phyloP scores from a whole-genome alignment of 805 yeast species.

The Candida qinlingensis region DNA sequence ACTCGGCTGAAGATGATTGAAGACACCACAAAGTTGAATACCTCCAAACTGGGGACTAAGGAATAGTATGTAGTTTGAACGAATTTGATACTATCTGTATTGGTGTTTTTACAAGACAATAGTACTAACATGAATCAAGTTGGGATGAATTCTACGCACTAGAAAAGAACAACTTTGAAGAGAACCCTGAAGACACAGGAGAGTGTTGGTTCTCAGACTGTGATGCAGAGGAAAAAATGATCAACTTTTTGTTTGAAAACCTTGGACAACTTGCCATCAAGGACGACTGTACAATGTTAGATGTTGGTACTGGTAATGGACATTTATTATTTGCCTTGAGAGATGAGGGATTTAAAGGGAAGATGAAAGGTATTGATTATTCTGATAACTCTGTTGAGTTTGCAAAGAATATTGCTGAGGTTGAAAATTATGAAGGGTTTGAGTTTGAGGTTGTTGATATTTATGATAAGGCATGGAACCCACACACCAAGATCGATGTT shows the following conservation, averaged over 20 bases:
- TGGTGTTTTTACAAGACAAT: too few relatives aligned
- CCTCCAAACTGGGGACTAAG: slow-evolving; percentile 82
- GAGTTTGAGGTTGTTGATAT: slow-evolving; percentile 68
- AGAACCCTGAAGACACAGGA: slow-evolving; percentile 81
- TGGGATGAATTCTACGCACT: slow-evolving; percentile 85
- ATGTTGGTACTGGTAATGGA: slow-evolving; percentile 96
- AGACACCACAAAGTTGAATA: slow-evolving; percentile 48
- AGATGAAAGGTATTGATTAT: slow-evolving; percentile 77
- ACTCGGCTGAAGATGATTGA: slow-evolving; percentile 24
- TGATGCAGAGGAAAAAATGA: slow-evolving; percentile 84
- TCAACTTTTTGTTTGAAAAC: slow-evolving; percentile 60
- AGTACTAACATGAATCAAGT: slow-evolving; percentile 29
- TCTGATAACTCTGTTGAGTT: slow-evolving; percentile 75
- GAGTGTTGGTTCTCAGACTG: slow-evolving; percentile 96
- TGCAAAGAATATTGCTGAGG: slow-evolving; percentile 53
- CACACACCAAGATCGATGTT: slow-evolving; percentile 52
- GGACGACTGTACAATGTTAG: slow-evolving; percentile 45
- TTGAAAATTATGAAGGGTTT: slow-evolving; percentile 34
- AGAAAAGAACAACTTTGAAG: slow-evolving; percentile 66
- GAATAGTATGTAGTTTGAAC: slow-evolving; percentile 43
- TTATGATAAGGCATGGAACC: slow-evolving; percentile 35
- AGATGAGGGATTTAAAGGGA: slow-evolving; percentile 58
- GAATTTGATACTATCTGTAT: not conserved
- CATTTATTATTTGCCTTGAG: slow-evolving; percentile 68
- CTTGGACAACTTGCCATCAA: slow-evolving; percentile 30